Conservation (phyloP, 2,329 filamentous ascomycete species). For the Aspergillus glaucus region DNA sequence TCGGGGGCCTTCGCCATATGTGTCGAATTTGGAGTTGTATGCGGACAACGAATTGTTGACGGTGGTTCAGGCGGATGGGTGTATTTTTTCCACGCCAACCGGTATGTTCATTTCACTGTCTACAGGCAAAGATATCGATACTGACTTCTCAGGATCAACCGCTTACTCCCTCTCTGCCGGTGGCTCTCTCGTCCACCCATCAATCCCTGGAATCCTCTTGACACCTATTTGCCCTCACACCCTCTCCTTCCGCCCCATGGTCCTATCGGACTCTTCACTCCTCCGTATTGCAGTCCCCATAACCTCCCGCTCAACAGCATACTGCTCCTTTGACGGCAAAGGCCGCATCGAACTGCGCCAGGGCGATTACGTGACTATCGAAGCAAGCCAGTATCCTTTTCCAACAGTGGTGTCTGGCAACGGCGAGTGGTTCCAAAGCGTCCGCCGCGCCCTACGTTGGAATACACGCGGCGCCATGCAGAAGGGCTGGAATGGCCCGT, state of each 20-base stretch:
- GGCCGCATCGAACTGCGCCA: slow-evolving; percentile 86
- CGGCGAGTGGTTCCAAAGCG: slow-evolving; percentile 94
- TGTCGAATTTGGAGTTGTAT: slow-evolving; percentile 93
- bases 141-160: slow-evolving; percentile 56
- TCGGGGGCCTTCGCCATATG: slow-evolving; percentile 90
- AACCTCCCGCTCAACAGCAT: slow-evolving; percentile 82
- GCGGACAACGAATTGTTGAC: slow-evolving; percentile 93
- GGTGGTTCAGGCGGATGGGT: slow-evolving; percentile 92
- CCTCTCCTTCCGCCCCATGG: slow-evolving; percentile 94
- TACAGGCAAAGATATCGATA: background rate
- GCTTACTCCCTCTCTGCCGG: slow-evolving; percentile 95
- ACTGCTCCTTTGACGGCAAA: slow-evolving; percentile 97
- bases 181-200: slow-evolving; percentile 89
- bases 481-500: slow-evolving; percentile 65
- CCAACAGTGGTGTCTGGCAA: slow-evolving; percentile 86
- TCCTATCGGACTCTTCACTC: slow-evolving; percentile 88
- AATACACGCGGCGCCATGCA: slow-evolving; percentile 89
- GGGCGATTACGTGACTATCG: slow-evolving; percentile 93
- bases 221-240: slow-evolving; percentile 98
- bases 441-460: slow-evolving; percentile 87
- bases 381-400: slow-evolving; percentile 93
- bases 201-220: slow-evolving; percentile 91
- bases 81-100: slow-evolving; percentile 95
- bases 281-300: slow-evolving; percentile 81
- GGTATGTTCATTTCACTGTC: slow-evolving; percentile 40